Evolutionary conservation across 257 asterid genomes (phyloP).

Genomic region (Lantana camara): DNA sequence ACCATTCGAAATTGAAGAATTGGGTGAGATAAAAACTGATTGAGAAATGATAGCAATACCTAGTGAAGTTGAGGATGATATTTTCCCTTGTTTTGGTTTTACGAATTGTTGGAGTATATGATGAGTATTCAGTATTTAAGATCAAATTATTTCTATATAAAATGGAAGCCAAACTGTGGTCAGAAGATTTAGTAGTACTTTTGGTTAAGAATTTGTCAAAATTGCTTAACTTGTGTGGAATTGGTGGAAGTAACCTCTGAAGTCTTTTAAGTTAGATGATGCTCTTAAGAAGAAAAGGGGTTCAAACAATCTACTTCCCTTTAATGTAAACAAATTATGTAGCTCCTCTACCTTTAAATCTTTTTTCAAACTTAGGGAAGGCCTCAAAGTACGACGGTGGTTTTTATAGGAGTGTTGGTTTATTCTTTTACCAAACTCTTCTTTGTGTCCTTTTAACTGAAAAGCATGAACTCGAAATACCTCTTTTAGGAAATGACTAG

Average conservation of each 20-base stretch:
- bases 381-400: no score
- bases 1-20: not conserved
- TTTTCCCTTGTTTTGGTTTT: constrained; percentile 10
- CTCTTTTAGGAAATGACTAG: no score
- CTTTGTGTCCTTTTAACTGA: no score
- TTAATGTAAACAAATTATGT: not conserved
- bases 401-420: no score
- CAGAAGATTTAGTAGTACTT: not conserved
- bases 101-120: not conserved
- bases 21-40: constrained; percentile 8
- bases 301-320: not conserved
- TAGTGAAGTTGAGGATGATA: constrained; percentile 2
- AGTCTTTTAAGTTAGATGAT: constrained; percentile 3
- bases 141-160: not conserved
- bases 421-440: no score
- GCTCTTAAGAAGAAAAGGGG: not conserved
- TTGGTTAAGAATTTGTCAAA: no score
- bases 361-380: no score
- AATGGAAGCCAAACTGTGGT: not conserved
- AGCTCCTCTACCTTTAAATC: not conserved
- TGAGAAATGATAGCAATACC: constrained; percentile 15
- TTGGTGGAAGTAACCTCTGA: no score
- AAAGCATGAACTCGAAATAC: no score
- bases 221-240: not conserved
- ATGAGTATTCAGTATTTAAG: not conserved